phyloP scores from a whole-genome alignment of 805 yeast genomes.

The Ogataea wickerhamii region DNA sequence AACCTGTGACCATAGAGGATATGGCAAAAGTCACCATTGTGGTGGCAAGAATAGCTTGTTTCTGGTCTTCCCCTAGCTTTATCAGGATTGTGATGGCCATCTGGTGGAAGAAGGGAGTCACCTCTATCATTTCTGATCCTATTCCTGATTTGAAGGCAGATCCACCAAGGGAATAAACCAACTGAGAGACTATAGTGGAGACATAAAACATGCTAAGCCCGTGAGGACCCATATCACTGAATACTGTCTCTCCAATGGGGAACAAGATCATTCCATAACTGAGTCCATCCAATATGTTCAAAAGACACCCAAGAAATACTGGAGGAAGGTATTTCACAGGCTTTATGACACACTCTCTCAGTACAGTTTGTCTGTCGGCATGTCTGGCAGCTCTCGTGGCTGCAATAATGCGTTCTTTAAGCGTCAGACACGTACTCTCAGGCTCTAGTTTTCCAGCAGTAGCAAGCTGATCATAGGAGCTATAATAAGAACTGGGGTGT shows the following conservation, averaged over 20 bases:
- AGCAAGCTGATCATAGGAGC: neutral
- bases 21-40: constrained; percentile 82
- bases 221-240: constrained; percentile 75
- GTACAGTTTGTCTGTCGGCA: constrained; percentile 21
- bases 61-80: constrained; percentile 43
- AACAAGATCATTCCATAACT: constrained; percentile 98
- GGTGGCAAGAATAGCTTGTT: constrained; percentile 67
- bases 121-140: constrained; percentile 98
- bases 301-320: constrained; percentile 76
- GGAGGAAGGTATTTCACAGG: constrained; percentile 65
- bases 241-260: constrained; percentile 79
- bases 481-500: neutral
- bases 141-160: constrained; percentile 87
- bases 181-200: constrained; percentile 84
- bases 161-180: constrained; percentile 86
- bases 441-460: constrained; percentile 4
- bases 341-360: constrained; percentile 27
- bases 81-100: constrained; percentile 75
- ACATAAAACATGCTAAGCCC: constrained; percentile 94
- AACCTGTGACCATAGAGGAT: constrained; percentile 82
- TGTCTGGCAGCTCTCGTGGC: constrained; percentile 3
- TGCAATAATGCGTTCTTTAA: constrained; percentile 2
- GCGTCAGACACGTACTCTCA: constrained; percentile 2
- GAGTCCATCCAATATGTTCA: constrained; percentile 87
- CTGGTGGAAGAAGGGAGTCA: constrained; percentile 96